Conservation (phyloP, 192 early-diverging fungal species). For the Coemansia sp. region DNA sequence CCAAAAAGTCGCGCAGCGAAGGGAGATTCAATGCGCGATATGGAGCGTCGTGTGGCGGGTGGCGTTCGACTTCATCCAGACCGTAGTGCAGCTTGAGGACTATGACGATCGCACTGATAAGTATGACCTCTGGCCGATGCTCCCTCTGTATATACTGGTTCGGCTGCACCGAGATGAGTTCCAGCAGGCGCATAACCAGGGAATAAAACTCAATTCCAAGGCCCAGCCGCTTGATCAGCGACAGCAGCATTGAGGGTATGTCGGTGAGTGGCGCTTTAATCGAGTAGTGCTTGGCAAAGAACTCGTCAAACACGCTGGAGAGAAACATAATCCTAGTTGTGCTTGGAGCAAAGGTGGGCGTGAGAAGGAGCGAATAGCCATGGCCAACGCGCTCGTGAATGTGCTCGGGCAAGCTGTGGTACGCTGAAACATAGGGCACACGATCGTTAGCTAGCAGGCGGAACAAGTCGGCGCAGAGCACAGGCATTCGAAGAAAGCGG, state of each 20-base stretch:
- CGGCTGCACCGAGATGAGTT: constrained; percentile 3
- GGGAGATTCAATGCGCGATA: constrained; percentile 16
- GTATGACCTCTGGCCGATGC: background rate
- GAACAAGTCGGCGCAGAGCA: constrained; percentile 28
- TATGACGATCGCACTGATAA: constrained; percentile 25
- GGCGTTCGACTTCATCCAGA: constrained; percentile 46
- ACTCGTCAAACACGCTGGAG: constrained; percentile 7
- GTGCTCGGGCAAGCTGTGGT: constrained; percentile 10
- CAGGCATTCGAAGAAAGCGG: constrained; percentile 22
- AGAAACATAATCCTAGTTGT: background rate
- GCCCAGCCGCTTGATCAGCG: constrained; percentile 19
- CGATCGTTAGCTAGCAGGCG: constrained; percentile 35
- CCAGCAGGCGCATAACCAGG: constrained; percentile 27
- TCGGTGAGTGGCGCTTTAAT: constrained; percentile 16
- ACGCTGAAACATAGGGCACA: constrained; percentile 29
- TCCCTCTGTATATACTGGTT: background rate
- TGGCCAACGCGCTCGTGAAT: constrained; percentile 21
- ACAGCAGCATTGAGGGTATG: constrained; percentile 16
- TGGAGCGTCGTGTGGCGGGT: background rate
- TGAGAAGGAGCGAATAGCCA: constrained; percentile 11
- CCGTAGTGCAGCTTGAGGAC: constrained; percentile 49
- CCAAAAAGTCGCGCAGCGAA: constrained; percentile 27
- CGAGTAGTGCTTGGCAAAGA: constrained; percentile 20
- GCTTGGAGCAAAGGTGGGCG: constrained; percentile 13
- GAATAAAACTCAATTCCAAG: constrained; percentile 22